These are phyloP conservation scores for Hyparrhenia diplandra DNA, from an alignment of 176 grass and related monocot species.

Conservation along the genomic window DNA sequence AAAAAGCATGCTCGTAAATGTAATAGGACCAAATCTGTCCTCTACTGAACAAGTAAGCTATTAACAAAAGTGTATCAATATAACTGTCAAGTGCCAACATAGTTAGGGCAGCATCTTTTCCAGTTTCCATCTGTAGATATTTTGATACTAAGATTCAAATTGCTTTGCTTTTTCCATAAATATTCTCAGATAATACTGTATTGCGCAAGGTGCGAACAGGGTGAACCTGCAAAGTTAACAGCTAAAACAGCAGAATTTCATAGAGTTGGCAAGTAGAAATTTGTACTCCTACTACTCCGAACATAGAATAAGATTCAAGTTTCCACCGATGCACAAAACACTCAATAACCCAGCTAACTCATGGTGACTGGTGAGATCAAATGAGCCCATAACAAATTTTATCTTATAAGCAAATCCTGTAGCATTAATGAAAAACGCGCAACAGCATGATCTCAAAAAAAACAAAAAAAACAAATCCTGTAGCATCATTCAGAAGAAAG, in stretches of 20 bases:
- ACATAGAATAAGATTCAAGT: background rate
- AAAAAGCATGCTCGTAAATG: too few relatives aligned
- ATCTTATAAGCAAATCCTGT: background rate
- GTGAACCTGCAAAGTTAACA: background rate
- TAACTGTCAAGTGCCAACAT: background rate
- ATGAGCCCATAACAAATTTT: background rate
- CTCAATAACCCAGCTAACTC: background rate
- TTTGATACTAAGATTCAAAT: background rate
- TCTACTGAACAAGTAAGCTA: background rate
- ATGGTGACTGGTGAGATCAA: background rate
- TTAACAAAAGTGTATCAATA: background rate
- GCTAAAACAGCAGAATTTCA: background rate
- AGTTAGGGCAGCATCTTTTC: background rate
- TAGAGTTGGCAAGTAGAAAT: background rate
- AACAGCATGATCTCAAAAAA: too few relatives aligned
- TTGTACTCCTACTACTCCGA: background rate
- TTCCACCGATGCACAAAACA: background rate
- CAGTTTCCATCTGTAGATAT: background rate
- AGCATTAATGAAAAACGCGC: too few relatives aligned
- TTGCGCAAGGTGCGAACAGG: too few relatives aligned
- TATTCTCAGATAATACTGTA: background rate
- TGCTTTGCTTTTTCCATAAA: background rate
- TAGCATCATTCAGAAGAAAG: background rate
- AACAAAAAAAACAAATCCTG: too few relatives aligned
- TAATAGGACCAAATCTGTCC: background rate